Percentiles rank a stretch among this genome's conserved stretches.
Evolutionary conservation across 2,329 filamentous ascomycete genomes (phyloP).

Genomic region (Ceratocystis harringtonii): DNA sequence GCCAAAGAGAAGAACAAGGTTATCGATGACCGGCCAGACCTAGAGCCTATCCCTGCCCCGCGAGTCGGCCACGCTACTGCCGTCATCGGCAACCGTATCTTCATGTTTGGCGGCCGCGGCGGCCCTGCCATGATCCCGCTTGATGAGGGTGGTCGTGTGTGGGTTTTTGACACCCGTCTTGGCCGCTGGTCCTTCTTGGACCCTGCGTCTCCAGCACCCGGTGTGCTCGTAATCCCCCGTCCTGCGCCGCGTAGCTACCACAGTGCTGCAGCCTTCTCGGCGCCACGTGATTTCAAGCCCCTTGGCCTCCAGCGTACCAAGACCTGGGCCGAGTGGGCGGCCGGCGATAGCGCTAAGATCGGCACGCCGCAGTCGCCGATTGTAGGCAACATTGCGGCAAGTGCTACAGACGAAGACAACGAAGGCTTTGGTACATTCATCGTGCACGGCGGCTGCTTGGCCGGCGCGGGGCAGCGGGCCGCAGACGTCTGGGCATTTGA

Average conservation of each 20-base stretch:
- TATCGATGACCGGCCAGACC: slow-evolving; percentile 19
- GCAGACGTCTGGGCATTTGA: slow-evolving; percentile 69
- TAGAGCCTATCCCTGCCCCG: slow-evolving; percentile 42
- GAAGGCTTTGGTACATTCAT: slow-evolving; percentile 54
- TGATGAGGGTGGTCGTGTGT: slow-evolving; percentile 59
- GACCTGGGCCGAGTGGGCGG: slow-evolving; percentile 41
- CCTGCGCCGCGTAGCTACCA: slow-evolving; percentile 61
- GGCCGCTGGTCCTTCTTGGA: slow-evolving; percentile 49
- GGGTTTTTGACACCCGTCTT: slow-evolving; percentile 56
- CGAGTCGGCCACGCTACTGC: slow-evolving; percentile 61
- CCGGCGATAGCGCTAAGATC: slow-evolving; percentile 38
- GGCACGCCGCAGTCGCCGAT: slow-evolving; percentile 46
- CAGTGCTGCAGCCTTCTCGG: slow-evolving; percentile 40
- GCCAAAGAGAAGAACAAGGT: slow-evolving; percentile 29
- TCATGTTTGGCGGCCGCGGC: slow-evolving; percentile 67
- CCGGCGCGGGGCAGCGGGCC: slow-evolving; percentile 39
- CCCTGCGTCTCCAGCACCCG: slow-evolving; percentile 35
- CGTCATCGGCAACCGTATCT: slow-evolving; percentile 53
- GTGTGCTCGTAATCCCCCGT: slow-evolving; percentile 27
- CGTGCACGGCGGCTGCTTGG: slow-evolving; percentile 61
- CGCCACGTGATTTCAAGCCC: slow-evolving; percentile 37
- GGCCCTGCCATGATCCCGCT: slow-evolving; percentile 54
- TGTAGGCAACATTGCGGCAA: slow-evolving; percentile 40
- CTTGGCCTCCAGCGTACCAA: slow-evolving; percentile 26
- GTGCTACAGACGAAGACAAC: slow-evolving; percentile 43